Evolutionary conservation across 805 yeast genomes (phyloP).

Genomic region (Yamadazyma olivae): DNA sequence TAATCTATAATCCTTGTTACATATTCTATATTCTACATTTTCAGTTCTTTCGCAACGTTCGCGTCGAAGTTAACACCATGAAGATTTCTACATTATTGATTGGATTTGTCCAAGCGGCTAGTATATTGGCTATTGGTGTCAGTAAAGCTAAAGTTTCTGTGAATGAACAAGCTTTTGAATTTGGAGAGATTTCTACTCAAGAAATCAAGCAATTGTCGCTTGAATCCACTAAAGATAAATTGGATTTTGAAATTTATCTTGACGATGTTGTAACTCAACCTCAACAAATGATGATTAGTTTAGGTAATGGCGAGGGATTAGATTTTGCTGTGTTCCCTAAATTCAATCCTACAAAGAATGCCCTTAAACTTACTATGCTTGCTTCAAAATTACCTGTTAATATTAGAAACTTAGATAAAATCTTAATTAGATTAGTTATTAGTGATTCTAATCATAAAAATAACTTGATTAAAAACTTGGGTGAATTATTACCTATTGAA

Average conservation of each 20-base stretch:
- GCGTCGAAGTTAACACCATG: no score
- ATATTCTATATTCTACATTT: no score
- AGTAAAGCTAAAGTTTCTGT: constrained; percentile 27
- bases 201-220: constrained; percentile 27
- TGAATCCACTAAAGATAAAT: constrained; percentile 28
- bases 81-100: constrained; percentile 4
- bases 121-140: constrained; percentile 27
- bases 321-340: constrained; percentile 31
- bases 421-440: constrained; percentile 28
- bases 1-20: no score
- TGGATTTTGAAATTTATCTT: constrained; percentile 26
- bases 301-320: constrained; percentile 28
- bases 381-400: constrained; percentile 30
- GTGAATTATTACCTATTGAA: constrained; percentile 27
- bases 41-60: no score
- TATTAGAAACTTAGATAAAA: constrained; percentile 29
- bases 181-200: constrained; percentile 29
- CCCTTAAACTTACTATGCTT: constrained; percentile 22
- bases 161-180: constrained; percentile 19
- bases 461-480: constrained; percentile 24
- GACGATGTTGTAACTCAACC: constrained; percentile 23
- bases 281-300: constrained; percentile 30
- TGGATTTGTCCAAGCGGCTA: constrained; percentile 29
- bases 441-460: constrained; percentile 20
- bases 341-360: constrained; percentile 15